phyloP scores from a whole-genome alignment of 805 yeast species.

The Candida xiaguanensis region DNA sequence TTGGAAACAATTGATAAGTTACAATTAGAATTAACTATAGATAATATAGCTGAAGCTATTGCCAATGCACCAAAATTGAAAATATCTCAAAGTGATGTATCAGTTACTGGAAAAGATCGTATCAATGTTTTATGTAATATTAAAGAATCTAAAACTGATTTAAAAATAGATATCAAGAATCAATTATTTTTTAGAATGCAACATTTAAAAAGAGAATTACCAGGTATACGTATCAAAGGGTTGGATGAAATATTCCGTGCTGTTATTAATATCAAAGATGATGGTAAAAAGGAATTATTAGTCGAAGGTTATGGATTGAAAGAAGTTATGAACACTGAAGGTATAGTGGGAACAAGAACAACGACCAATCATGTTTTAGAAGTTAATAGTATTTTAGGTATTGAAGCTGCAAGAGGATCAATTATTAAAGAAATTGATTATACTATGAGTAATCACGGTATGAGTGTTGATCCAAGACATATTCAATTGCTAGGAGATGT shows the following conservation, averaged over 20 bases:
- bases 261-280: conserved; percentile 87
- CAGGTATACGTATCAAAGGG: conserved; percentile 89
- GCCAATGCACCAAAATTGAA: conserved; percentile 85
- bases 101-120: conserved; percentile 59
- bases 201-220: conserved; percentile 78
- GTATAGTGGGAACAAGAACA: conserved; percentile 85
- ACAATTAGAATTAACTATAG: conserved; percentile 84
- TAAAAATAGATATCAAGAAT: conserved; percentile 35
- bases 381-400: conserved; percentile 85
- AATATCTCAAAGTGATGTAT: conserved; percentile 68
- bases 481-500: conserved; percentile 96
- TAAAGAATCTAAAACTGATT: conserved; percentile 35
- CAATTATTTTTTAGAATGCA: conserved; percentile 86
- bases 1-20: conserved; percentile 78
- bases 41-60: conserved; percentile 81
- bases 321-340: conserved; percentile 96
- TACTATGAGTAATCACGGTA: conserved; percentile 98
- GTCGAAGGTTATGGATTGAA: conserved; percentile 98
- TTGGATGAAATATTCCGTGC: conserved; percentile 90
- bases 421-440: conserved; percentile 93
- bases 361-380: conserved; percentile 90
- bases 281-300: conserved; percentile 80
- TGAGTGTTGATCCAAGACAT: conserved; percentile 99
- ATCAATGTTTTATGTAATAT: conserved; percentile 59
- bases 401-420: conserved; percentile 94